Percentiles rank a stretch among this genome's conserved stretches.
Conservation (phyloP, 1,139 yeast genomes). For the Diutina catenulata region DNA sequence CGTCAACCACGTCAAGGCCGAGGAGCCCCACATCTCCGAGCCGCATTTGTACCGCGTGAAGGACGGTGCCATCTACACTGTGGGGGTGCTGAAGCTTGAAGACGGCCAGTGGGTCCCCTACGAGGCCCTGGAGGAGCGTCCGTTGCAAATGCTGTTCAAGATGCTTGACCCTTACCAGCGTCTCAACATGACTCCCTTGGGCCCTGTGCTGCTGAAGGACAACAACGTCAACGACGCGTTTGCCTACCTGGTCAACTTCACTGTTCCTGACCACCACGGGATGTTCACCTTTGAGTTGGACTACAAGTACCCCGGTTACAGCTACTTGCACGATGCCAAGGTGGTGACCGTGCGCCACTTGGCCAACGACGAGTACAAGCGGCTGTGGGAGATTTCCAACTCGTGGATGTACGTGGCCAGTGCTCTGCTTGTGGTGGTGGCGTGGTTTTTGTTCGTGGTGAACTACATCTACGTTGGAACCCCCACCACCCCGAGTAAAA, state of each 20-base stretch:
- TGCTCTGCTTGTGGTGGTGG: constrained; percentile 53
- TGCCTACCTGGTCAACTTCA: constrained; percentile 36
- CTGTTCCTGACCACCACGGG: constrained; percentile 92
- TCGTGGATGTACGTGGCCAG: constrained; percentile 84
- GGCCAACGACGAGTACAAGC: constrained; percentile 90
- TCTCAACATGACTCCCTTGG: constrained; percentile 39
- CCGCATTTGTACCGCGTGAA: constrained; percentile 55
- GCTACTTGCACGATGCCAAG: constrained; percentile 51
- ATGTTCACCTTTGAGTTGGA: constrained; percentile 80
- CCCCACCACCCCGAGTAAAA: not conserved
- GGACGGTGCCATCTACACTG: constrained; percentile 53
- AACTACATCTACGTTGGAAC: constrained; percentile 43
- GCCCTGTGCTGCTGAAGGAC: constrained; percentile 28
- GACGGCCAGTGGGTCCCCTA: constrained; percentile 63
- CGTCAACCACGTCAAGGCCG: constrained; percentile 41
- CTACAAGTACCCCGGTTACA: constrained; percentile 71
- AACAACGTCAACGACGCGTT: constrained; percentile 33
- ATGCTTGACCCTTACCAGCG: constrained; percentile 96
- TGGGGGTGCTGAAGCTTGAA: constrained; percentile 56
- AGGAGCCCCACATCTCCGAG: constrained; percentile 22
- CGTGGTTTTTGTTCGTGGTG: constrained; percentile 67
- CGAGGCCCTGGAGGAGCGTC: constrained; percentile 32
- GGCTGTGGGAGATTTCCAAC: constrained; percentile 89
- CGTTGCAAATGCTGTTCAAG: constrained; percentile 71
- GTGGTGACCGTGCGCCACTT: constrained; percentile 84